These are phyloP conservation scores for Phytophthora kernoviae DNA, from an alignment of 352 stramenopile species.

Conservation along the genomic window DNA sequence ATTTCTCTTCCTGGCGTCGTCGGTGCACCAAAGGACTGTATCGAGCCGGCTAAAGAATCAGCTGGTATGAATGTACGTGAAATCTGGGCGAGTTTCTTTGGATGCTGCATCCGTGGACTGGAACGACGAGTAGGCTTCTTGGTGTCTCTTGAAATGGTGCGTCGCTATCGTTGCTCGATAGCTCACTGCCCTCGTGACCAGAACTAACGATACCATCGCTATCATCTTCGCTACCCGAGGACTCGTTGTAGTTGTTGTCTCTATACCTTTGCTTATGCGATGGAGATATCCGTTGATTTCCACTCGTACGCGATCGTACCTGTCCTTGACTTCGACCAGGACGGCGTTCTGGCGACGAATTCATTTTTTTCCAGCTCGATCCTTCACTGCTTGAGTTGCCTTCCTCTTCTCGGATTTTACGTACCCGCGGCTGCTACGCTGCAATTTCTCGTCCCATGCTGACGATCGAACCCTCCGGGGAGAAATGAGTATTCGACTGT, in stretches of 20 bases:
- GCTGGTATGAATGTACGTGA: conserved; percentile 4
- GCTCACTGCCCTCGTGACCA: conserved; percentile 4
- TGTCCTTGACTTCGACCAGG: background rate
- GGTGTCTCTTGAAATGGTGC: conserved; percentile 7
- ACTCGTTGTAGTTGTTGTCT: conserved; percentile 6
- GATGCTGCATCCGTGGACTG: conserved; percentile 5
- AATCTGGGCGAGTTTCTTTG: conserved; percentile 3
- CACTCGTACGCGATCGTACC: background rate
- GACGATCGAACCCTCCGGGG: conserved; percentile 32
- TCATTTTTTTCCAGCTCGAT: conserved; percentile 4
- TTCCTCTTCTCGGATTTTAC: conserved; percentile 3
- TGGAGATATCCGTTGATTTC: conserved; percentile 1
- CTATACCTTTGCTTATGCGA: conserved; percentile 15
- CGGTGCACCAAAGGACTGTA: conserved; percentile 30
- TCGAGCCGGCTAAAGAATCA: conserved; percentile 13
- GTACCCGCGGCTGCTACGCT: conserved; percentile 3
- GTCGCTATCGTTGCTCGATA: conserved; percentile 10
- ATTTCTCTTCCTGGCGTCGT: conserved; percentile 58
- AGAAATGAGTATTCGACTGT: conserved; percentile 67
- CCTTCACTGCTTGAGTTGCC: background rate
- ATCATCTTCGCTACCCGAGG: conserved; percentile 16
- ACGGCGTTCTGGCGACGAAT: background rate
- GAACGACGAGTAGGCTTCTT: conserved; percentile 5
- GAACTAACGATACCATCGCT: conserved; percentile 14
- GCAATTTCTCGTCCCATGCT: conserved; percentile 17